Conservation (phyloP, 2,329 filamentous ascomycete genomes). For the Laburnicola sp. region DNA sequence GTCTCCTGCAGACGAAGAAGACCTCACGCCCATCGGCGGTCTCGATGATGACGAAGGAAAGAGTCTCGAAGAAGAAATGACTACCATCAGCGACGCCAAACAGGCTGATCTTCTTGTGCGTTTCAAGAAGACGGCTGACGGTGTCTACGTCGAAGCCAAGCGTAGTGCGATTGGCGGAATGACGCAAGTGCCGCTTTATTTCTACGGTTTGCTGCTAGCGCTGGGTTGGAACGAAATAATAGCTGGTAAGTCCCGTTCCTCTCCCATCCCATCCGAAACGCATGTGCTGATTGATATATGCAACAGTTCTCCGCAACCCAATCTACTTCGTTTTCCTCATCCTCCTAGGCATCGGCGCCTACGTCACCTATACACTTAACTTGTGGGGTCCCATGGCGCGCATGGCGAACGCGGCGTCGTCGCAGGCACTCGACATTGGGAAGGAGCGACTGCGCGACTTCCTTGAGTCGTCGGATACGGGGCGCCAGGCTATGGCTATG, state of each 20-base stretch:
- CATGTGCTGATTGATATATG: constrained; percentile 20
- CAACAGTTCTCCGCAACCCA: constrained; percentile 86
- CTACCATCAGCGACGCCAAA: constrained; percentile 86
- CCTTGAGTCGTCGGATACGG: constrained; percentile 82
- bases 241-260: constrained; percentile 67
- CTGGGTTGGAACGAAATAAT: constrained; percentile 99
- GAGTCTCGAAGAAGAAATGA: constrained; percentile 95
- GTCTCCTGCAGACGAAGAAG: constrained; percentile 84
- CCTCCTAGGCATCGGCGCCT: constrained; percentile 73
- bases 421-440: constrained; percentile 85
- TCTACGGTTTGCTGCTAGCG: constrained; percentile 84
- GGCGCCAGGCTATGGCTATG: constrained; percentile 81
- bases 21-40: constrained; percentile 84
- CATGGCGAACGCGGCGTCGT: constrained; percentile 86
- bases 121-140: constrained; percentile 98
- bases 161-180: constrained; percentile 93
- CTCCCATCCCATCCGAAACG: background rate
- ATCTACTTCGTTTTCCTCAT: constrained; percentile 89
- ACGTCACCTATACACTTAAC: constrained; percentile 90
- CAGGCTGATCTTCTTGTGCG: constrained; percentile 87
- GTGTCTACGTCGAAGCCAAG: constrained; percentile 97
- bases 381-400: constrained; percentile 94
- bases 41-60: constrained; percentile 94
- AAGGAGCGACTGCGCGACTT: constrained; percentile 92
- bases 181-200: constrained; percentile 90